Evolutionary conservation across 257 asterid species (phyloP).

Genomic region (Galeopsis tetrahit): DNA sequence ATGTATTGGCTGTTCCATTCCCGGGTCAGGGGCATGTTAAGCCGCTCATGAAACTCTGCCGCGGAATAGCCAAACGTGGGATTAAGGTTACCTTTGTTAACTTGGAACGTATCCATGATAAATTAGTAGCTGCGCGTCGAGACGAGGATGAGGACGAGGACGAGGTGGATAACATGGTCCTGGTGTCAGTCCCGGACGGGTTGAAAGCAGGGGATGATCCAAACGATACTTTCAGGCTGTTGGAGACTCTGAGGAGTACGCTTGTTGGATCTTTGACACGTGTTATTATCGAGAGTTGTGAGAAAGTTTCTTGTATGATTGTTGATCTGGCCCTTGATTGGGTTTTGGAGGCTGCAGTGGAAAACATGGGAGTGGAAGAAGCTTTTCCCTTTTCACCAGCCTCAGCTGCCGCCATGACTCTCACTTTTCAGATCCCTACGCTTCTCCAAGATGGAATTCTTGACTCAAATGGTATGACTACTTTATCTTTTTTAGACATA

Average conservation of each 20-base stretch:
- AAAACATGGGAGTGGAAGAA: slow-evolving; percentile 35
- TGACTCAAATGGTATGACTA: slow-evolving; percentile 30
- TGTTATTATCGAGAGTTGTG: slow-evolving; percentile 36
- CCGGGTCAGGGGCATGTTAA: slow-evolving; percentile 63
- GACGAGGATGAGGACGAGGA: background rate
- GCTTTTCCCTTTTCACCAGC: slow-evolving; percentile 30
- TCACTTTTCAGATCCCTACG: slow-evolving; percentile 15
- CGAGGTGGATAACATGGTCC: slow-evolving; percentile 20
- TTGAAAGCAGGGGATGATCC: background rate
- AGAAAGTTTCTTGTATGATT: slow-evolving; percentile 40
- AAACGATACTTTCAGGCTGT: background rate
- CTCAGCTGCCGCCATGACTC: slow-evolving; percentile 32
- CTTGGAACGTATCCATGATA: slow-evolving; percentile 41
- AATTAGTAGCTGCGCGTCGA: slow-evolving; percentile 21
- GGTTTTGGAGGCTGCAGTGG: slow-evolving; percentile 36
- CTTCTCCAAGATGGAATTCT: slow-evolving; percentile 34
- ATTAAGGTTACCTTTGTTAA: slow-evolving; percentile 56
- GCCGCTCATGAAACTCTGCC: slow-evolving; percentile 51
- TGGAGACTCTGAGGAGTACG: background rate
- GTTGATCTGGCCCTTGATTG: slow-evolving; percentile 44
- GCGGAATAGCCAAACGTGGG: slow-evolving; percentile 41
- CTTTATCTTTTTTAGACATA: no score
- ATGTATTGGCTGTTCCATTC: slow-evolving; percentile 46
- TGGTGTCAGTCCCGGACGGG: slow-evolving; percentile 40
- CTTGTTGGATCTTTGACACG: slow-evolving; percentile 33